A percentile compares a stretch with the other conserved stretches of the same genome.
These are phyloP conservation scores for Ascosphaera apis DNA, from an alignment of 2,329 filamentous ascomycete species.

Conservation along the genomic window DNA sequence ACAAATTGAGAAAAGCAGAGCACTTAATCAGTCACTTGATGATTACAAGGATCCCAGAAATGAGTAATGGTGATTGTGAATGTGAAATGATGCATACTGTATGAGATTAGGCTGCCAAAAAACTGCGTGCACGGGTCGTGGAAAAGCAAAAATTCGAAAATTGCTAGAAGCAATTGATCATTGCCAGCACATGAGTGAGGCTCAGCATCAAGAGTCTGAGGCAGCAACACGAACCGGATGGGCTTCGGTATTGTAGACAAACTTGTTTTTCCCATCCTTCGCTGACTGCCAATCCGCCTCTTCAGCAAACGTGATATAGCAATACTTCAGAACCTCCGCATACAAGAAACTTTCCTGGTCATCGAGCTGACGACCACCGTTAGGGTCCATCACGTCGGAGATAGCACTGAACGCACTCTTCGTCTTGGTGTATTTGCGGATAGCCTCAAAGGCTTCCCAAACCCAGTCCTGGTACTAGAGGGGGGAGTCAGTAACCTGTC, in stretches of 20 bases:
- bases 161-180: too few species aligned
- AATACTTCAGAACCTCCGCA: conserved; percentile 70
- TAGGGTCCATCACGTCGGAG: conserved; percentile 37
- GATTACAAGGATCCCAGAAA: too few species aligned
- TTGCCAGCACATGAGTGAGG: too few species aligned
- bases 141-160: too few species aligned
- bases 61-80: too few species aligned
- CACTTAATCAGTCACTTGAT: too few species aligned
- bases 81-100: too few species aligned
- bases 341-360: conserved; percentile 77
- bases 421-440: conserved; percentile 39
- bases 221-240: conserved; percentile 49
- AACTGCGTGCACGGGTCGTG: too few species aligned
- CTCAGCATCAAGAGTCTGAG: too few species aligned
- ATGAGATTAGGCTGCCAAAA: too few species aligned
- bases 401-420: conserved; percentile 46
- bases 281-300: conserved; percentile 38
- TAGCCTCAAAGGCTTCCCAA: conserved; percentile 52
- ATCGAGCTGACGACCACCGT: conserved; percentile 39
- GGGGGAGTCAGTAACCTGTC: background rate
- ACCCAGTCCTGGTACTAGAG: conserved; percentile 53
- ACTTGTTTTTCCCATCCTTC: conserved; percentile 27
- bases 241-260: conserved; percentile 42
- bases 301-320: conserved; percentile 43
- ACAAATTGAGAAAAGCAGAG: too few species aligned